Evolutionary conservation across 2,329 filamentous ascomycete species (phyloP), one percentile per base, ranked within the genome.

Genomic region (Calonectria leucothoes): DNA sequence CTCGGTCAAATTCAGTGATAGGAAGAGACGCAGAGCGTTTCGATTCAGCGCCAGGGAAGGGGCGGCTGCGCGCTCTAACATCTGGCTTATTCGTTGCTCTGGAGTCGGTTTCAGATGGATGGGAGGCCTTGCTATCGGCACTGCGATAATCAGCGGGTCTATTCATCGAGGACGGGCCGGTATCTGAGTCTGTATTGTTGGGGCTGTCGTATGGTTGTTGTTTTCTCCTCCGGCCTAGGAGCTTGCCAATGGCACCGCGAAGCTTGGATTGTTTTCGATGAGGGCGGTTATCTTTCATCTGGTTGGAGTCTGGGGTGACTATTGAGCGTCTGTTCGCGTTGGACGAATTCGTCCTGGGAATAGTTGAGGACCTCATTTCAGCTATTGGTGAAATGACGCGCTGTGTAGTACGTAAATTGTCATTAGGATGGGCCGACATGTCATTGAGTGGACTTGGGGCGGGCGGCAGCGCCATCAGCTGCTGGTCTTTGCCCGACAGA

Each of bases 191-290:
- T 25, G 79, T 76, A 49, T 78, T 75, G 59, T 74, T 75, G 10
- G 72, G 66, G 55, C 74, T 81, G 31, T 78, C 78, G 20, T 74
- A 69, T 45, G 73, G 61, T 59, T 70, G 73, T 23, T 65, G 5
- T 82, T 89, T 91, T 82, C 89, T 90, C 74, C 87, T 90, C 72
- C 89, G 88, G 17, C 90, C 89, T 81, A 93, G 92, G 12, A 93
- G 82, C 74, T 86, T 90, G 63, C 89, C 88, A 57, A 93, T 80
- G 0, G 90, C 90, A 23, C 86, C 86, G 66, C 88, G 89, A 65
- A 93, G 81, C 0, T 88, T 89, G 1, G 91, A 92, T 80, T 90
- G 91, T 76, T 91, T 92, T 72, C 89, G 83, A 66, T 88, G 86
- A 2, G 89, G 89, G 25, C 74, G 77, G 27, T 78, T 80, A 33